Evolutionary conservation across 1,284 basidiomycete species (phyloP), one percentile per base, ranked within the genome.

Genomic region (Leccinum pallidistipes): DNA sequence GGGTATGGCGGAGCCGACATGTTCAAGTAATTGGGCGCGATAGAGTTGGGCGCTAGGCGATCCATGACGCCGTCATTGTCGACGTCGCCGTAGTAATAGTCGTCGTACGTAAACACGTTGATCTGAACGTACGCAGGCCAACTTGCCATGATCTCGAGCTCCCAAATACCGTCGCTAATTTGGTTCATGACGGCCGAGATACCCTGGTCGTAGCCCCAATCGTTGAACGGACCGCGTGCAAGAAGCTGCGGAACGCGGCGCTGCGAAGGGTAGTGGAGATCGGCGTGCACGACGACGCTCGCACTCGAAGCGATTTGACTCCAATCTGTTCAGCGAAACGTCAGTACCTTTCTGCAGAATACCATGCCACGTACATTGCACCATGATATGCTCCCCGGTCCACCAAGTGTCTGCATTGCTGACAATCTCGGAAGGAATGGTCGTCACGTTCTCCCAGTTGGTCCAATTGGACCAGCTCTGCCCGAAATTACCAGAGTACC

Each of bases 101-200:
- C 86, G 72, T 95, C 92, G 72, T 86, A 95, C 56, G 86, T 88
- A 80, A 88, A 96, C 55, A 95, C 87, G 76, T 95, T 95, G 61
- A 96, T 80, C 75, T 96, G 92, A 47, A 95, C 80, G 68, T 86
- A 93, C 3, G 91, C 86, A 3, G 94, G 94, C 94, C 94, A 97
- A 12, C 83, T 79, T 34, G 90, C 85, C 87, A 93, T 94, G 72
- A 96, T 86, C 71, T 92, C 88, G 53, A 92, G 80, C 68, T 90
- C 86, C 91, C 91, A 94, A 59, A 79, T 78, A 49, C 86, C 84
- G 45, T 92, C 81, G 3, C 76, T 75, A 50, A 82, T 82, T 60
- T 88, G 83, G 45, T 76, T 77, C 86, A 95, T 90, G 64, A 83
- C 69, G 45, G 90, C 82, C 0, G 83, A 68, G 53, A 94, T 83